Conservation (phyloP, 2,329 filamentous ascomycete species). For the Tolypocladium pustulatum region DNA sequence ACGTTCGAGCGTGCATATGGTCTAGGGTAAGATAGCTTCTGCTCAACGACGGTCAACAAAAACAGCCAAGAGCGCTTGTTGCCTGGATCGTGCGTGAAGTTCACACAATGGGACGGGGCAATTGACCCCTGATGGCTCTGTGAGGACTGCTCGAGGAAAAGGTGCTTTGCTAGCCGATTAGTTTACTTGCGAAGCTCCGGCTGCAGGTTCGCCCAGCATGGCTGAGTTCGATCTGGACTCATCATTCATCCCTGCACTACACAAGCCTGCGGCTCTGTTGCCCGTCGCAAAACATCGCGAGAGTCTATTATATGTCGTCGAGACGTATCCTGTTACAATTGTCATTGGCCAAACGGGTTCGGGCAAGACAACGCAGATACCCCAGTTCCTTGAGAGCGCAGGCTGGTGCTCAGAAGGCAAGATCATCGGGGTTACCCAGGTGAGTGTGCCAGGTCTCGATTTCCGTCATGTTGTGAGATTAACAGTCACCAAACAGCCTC, state of each 20-base stretch:
- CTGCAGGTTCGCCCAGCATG: slow-evolving; percentile 23
- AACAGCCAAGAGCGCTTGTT: background rate
- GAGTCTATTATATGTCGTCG: slow-evolving; percentile 73
- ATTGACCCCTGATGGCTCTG: background rate
- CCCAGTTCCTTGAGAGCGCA: slow-evolving; percentile 77
- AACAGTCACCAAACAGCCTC: slow-evolving; percentile 46
- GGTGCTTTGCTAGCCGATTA: background rate
- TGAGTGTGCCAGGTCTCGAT: slow-evolving; percentile 27
- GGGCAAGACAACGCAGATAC: slow-evolving; percentile 92
- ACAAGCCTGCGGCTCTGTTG: slow-evolving; percentile 74
- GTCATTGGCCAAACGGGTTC: slow-evolving; percentile 91
- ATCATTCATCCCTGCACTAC: slow-evolving; percentile 66
- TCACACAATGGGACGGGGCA: background rate
- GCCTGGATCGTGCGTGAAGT: background rate
- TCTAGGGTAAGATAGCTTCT: background rate
- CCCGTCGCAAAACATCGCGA: slow-evolving; percentile 80
- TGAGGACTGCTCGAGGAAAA: background rate
- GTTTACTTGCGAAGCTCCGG: background rate
- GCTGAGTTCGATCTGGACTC: slow-evolving; percentile 46
- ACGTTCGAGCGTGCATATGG: background rate
- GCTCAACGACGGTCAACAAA: background rate
- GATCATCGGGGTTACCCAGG: slow-evolving; percentile 81
- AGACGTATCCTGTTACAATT: slow-evolving; percentile 75
- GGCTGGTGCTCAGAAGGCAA: slow-evolving; percentile 85
- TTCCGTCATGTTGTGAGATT: background rate